Conservation (phyloP, 148 eudicot genomes). For the Chenopodium berlandieri region DNA sequence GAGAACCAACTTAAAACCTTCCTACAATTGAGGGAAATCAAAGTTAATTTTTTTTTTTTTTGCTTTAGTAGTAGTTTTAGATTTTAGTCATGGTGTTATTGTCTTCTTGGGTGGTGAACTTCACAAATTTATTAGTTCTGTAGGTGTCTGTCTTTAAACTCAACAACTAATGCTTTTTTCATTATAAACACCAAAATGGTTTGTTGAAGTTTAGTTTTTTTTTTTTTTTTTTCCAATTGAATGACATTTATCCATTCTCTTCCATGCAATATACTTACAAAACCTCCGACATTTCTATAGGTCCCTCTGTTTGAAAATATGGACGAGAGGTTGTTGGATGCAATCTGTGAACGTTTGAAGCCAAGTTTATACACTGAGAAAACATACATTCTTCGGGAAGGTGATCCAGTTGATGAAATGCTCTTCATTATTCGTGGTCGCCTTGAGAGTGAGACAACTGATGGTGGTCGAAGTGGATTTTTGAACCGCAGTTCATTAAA, state of each 20-base stretch:
- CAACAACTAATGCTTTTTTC: background rate
- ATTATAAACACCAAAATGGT: background rate
- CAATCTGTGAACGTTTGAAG: constrained; percentile 82
- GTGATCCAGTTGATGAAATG: constrained; percentile 95
- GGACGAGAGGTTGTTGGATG: constrained; percentile 88
- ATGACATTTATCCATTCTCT: no score
- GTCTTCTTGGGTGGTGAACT: background rate
- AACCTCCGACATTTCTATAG: constrained; percentile 25
- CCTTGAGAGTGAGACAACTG: constrained; percentile 86
- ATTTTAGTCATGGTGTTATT: no score
- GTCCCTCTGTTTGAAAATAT: constrained; percentile 89
- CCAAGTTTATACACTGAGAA: constrained; percentile 74
- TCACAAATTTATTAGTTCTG: background rate
- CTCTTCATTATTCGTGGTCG: constrained; percentile 90
- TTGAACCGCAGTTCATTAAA: constrained; percentile 67
- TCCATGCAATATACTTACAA: no score
- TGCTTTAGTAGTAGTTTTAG: no score
- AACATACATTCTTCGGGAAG: constrained; percentile 78
- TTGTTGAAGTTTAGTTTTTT: background rate
- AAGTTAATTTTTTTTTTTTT: no score
- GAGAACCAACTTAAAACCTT: no score
- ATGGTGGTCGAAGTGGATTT: constrained; percentile 88
- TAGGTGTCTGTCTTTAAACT: background rate
- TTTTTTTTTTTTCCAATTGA: background rate
- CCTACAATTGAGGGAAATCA: no score